Conservation (phyloP, 2,329 filamentous ascomycete species). For the Ophiostoma sp. region DNA sequence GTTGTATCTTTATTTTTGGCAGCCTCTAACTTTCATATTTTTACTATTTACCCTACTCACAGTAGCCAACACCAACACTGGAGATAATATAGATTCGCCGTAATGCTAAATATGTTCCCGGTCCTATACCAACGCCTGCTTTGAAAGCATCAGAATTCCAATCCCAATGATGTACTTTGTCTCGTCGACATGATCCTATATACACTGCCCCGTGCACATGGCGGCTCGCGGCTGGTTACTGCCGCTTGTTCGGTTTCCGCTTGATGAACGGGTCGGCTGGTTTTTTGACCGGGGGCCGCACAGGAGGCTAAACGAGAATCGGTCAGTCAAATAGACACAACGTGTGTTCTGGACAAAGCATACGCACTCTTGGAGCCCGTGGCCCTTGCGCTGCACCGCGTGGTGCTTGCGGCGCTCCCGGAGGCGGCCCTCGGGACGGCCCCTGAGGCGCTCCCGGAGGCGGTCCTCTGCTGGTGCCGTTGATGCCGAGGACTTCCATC, state of each 20-base stretch:
- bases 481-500: slow-evolving; percentile 47
- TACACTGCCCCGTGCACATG: too few relatives aligned
- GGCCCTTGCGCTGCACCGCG: neutral
- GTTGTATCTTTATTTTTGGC: neutral
- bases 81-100: too few relatives aligned
- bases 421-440: neutral
- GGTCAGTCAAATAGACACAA: neutral
- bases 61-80: too few relatives aligned
- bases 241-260: slow-evolving; percentile 23
- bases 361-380: slow-evolving; percentile 5
- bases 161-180: too few relatives aligned
- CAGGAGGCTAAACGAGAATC: slow-evolving; percentile 18
- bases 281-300: slow-evolving; percentile 35
- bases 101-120: too few relatives aligned
- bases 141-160: too few relatives aligned
- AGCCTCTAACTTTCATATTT: neutral
- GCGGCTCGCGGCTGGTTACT: neutral
- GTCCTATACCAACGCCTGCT: too few relatives aligned
- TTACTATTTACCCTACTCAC: too few relatives aligned
- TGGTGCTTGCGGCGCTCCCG: slow-evolving; percentile 1
- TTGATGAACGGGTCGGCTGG: slow-evolving; percentile 42
- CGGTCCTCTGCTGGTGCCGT: slow-evolving; percentile 28
- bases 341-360: too few relatives aligned
- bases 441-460: slow-evolving; percentile 14
- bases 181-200: too few relatives aligned